A percentile compares a stretch with the other conserved stretches of the same genome.
Conservation (phyloP, 2,329 filamentous ascomycete genomes). For the Fusarium siculi region DNA sequence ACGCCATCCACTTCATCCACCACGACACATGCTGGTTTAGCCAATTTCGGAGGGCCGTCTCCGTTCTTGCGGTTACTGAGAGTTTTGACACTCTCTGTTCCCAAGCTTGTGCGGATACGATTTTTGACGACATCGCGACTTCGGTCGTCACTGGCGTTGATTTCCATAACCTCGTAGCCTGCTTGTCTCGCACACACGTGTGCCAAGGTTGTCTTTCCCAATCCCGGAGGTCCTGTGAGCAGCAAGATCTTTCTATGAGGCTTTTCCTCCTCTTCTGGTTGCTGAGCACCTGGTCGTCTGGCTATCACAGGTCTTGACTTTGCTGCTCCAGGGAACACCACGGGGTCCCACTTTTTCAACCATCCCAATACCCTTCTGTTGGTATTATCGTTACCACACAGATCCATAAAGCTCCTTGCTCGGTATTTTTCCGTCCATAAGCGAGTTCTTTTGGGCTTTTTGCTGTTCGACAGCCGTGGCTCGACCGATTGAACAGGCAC, state of each 20-base stretch:
- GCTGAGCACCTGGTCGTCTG: slow-evolving; percentile 55
- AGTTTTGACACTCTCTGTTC: slow-evolving; percentile 91
- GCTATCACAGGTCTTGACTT: slow-evolving; percentile 64
- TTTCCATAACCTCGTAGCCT: slow-evolving; percentile 95
- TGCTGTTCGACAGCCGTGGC: slow-evolving; percentile 39
- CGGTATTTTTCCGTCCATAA: slow-evolving; percentile 99
- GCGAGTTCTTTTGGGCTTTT: slow-evolving; percentile 62
- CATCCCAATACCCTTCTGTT: slow-evolving; percentile 90
- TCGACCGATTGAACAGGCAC: slow-evolving; percentile 58
- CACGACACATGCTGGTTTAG: slow-evolving; percentile 89
- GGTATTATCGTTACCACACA: slow-evolving; percentile 94
- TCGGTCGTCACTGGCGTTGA: slow-evolving; percentile 97
- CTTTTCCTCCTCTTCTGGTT: slow-evolving; percentile 72
- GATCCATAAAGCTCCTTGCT: slow-evolving; percentile 88
- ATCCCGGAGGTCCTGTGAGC: slow-evolving; percentile 88
- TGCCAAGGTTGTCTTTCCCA: slow-evolving; percentile 95
- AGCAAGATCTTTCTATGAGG: slow-evolving; percentile 88
- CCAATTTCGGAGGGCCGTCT: slow-evolving; percentile 71
- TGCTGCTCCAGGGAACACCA: slow-evolving; percentile 85
- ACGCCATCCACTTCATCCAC: slow-evolving; percentile 98
- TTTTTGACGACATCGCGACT: slow-evolving; percentile 90
- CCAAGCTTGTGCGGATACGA: slow-evolving; percentile 88
- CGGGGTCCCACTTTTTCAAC: slow-evolving; percentile 92
- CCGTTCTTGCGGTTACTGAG: slow-evolving; percentile 70
- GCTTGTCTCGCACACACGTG: slow-evolving; percentile 96